These are phyloP conservation scores for Zygoascus ofunaensis DNA, from an alignment of 805 yeast species.

Conservation along the genomic window DNA sequence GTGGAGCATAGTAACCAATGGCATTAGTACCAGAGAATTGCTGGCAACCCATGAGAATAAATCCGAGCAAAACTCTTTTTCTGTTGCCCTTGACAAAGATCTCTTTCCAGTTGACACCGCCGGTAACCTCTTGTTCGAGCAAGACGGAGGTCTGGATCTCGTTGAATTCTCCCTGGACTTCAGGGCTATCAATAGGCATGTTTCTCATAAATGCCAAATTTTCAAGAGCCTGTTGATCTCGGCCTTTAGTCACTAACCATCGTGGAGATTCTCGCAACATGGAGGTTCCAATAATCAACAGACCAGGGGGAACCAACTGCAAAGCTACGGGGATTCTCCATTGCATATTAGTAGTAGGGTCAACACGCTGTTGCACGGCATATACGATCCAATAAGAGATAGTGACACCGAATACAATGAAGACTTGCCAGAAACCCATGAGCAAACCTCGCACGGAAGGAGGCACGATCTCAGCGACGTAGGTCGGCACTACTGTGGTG, in stretches of 20 bases:
- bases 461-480: conserved; percentile 38
- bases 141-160: conserved; percentile 42
- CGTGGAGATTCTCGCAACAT: conserved; percentile 35
- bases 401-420: conserved; percentile 26
- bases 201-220: conserved; percentile 36
- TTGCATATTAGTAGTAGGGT: conserved; percentile 38
- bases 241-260: conserved; percentile 39
- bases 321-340: conserved; percentile 51
- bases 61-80: conserved; percentile 7
- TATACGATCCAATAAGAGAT: conserved; percentile 37
- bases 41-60: conserved; percentile 29
- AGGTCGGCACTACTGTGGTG: conserved; percentile 43
- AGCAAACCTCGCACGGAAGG: conserved; percentile 25
- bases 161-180: conserved; percentile 41
- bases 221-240: conserved; percentile 39
- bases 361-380: conserved; percentile 41
- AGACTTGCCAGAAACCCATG: conserved; percentile 27
- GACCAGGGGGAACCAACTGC: conserved; percentile 42
- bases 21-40: conserved; percentile 19
- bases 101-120: conserved; percentile 16
- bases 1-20: conserved; percentile 43
- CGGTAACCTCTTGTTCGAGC: conserved; percentile 29
- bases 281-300: conserved; percentile 37
- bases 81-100: conserved; percentile 7
- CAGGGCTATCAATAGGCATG: conserved; percentile 40